Conservation (phyloP, 257 asterid genomes). For the Fraxinus anomala region DNA sequence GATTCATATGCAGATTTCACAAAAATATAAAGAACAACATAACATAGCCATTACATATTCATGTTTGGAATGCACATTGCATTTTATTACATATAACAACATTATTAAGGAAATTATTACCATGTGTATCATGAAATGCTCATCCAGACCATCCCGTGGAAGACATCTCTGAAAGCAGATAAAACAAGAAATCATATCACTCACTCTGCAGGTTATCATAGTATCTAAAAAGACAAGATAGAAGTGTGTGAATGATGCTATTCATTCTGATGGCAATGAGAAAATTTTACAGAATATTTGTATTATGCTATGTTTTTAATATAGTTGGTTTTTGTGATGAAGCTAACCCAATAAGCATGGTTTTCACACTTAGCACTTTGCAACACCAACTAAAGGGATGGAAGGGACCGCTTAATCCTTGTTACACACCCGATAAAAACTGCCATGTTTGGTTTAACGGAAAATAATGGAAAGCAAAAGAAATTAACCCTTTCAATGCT, state of each 20-base stretch:
- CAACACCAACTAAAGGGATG: background rate
- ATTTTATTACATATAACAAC: constrained; percentile 9
- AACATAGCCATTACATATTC: constrained; percentile 4
- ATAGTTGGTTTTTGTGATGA: background rate
- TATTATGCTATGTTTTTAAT: background rate
- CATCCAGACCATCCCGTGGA: constrained; percentile 84
- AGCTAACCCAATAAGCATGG: background rate
- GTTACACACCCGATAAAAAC: background rate
- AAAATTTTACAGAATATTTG: background rate
- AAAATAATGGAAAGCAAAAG: background rate
- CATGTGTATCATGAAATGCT: constrained; percentile 87
- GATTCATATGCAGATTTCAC: background rate
- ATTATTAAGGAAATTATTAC: constrained; percentile 45
- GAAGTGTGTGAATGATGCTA: background rate
- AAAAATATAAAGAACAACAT: background rate
- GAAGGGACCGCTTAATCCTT: background rate
- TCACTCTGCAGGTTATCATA: constrained; percentile 11
- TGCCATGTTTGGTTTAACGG: background rate
- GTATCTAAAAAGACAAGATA: background rate
- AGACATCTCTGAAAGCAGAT: constrained; percentile 79
- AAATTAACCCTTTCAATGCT: background rate
- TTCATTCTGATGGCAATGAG: constrained; percentile 8
- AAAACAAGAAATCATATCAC: constrained; percentile 16
- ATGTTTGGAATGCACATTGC: background rate
- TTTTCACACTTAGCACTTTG: background rate